Evolutionary conservation across 306 rosid genomes (phyloP), one percentile per base, ranked within the genome.

Genomic region (Glycyrrhiza uralensis): DNA sequence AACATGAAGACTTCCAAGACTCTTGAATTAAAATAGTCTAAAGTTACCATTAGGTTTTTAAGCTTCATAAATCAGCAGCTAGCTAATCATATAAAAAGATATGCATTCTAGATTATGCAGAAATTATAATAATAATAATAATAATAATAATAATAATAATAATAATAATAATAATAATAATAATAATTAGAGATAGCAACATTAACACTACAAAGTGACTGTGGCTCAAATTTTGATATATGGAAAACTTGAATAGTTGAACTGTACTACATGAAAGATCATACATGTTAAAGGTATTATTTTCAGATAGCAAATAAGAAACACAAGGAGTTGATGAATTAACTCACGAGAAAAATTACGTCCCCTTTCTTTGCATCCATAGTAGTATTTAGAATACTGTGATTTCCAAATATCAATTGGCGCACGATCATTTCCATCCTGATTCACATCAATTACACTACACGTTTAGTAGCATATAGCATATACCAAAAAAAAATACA

Each of bases 351-450:
- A 72, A 74, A 69, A 88, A 75, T 15, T 62, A 0, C 91, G 96
- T 7, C 92, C 91, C 74, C 97, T 85, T 55, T 85, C 88, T 74
- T 92, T 86, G 77, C 99, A 95, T 63, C 93, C 92, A 57, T 85
- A 78, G 81, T 86, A 95, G 66, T 85, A 80, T 38, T 90, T 85
- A 9, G 97, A 88, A 83, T 85, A 83, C 28, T 85, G 85, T 23
- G 99, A 95, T 69, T 88, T 81, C 99, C 99, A 95, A 54, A 91
- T 90, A 77, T 91, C 93, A 65, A 91, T 83, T 44, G 87, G 79
- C 33, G 73, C 83, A 15, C 63, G 90, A 70, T 82, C 87, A 75
- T 67, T 80, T 33, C 79, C 89, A 71, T 78, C 86, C 96, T 90
- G 55, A 70, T 60, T 57, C 51, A 76, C 74, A 68, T 28, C 70